Evolutionary conservation across 331 rosid species (phyloP).

Genomic region (Quercus tomentella): DNA sequence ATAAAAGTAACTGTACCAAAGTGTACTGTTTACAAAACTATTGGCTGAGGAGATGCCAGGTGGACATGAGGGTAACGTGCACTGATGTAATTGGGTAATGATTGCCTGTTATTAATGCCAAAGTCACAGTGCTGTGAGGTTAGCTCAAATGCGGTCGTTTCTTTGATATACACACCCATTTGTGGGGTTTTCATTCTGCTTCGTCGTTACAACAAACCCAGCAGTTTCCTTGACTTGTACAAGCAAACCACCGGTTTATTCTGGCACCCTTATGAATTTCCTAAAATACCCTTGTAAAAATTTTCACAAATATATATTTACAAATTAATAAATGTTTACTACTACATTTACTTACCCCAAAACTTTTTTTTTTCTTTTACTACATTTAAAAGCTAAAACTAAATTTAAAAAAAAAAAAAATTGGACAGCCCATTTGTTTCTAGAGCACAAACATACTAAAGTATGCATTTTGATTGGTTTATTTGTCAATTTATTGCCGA

Average conservation of each 20-base stretch:
- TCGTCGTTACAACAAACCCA: conserved; percentile 70
- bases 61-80: conserved; percentile 21
- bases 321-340: not conserved
- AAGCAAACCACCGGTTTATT: conserved; percentile 48
- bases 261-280: conserved; percentile 25
- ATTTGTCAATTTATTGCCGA: no score
- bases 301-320: no score
- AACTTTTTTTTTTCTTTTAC: no score
- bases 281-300: conserved; percentile 26
- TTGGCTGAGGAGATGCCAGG: conserved; percentile 18
- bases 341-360: no score
- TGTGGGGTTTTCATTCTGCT: conserved; percentile 19
- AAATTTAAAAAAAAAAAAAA: not conserved
- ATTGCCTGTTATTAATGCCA: not conserved
- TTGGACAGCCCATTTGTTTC: no score
- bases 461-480: no score
- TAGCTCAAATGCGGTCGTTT: conserved; percentile 21
- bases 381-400: no score
- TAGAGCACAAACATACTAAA: not conserved
- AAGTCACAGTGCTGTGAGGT: conserved; percentile 28
- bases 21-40: not conserved
- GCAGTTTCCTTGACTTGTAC: conserved; percentile 76
- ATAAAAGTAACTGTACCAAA: conserved; percentile 3
- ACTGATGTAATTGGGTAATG: conserved; percentile 4
- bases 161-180: conserved; percentile 11